Evolutionary conservation across 441 rosid species (phyloP), one percentile per base, ranked within the genome.

Genomic region (Pelargonium myrrhifolium): DNA sequence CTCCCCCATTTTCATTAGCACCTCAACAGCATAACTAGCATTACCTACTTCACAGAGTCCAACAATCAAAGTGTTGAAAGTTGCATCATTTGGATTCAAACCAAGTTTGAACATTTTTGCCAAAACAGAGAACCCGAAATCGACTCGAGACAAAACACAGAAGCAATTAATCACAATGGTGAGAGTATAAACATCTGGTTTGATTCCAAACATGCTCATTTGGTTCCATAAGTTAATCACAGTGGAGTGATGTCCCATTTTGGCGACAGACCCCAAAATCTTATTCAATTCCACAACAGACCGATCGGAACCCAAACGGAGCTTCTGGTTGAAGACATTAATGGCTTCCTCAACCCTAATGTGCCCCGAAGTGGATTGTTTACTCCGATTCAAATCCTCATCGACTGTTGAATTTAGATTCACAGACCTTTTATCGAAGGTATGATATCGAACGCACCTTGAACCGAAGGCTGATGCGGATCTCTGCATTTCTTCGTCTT

Each of bases 101-200:
- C 71, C 68, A 22, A 68, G 72, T 39, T 68, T 68, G 8, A 67
- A 62, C 15, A 71, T 65, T n/a, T 40, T 71, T 1, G 60, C 70
- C 24, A 65, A 47, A 9, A 71, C 66, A 3, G 74, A 67, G 21
- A 72, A 67, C 15, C 71, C 63, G 5, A 72, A 61, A 68, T 47
- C 39, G 22, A 67, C 17, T 2, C 39, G 56, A 62, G 3, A 9
- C 14, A 51, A 37, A 24, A 3, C 61, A 35, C 71, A 72, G 24
- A 72, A 62, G 21, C 67, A 47, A 40, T 66, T 66, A 8, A 72
- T 49, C 17, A 72, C 63, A 47, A 61, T n/a, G 60, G 65, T 74
- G 26, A 68, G 51, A 10, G 62, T 37, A 35, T 59, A 56, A 11
- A 18, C 9, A 69, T 74, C 73, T 64, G 21, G 68, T 14, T 3